Base-by-base conservation (phyloP, 2,329 filamentous ascomycete species). In the Akanthomyces uredinophilus region DNA sequence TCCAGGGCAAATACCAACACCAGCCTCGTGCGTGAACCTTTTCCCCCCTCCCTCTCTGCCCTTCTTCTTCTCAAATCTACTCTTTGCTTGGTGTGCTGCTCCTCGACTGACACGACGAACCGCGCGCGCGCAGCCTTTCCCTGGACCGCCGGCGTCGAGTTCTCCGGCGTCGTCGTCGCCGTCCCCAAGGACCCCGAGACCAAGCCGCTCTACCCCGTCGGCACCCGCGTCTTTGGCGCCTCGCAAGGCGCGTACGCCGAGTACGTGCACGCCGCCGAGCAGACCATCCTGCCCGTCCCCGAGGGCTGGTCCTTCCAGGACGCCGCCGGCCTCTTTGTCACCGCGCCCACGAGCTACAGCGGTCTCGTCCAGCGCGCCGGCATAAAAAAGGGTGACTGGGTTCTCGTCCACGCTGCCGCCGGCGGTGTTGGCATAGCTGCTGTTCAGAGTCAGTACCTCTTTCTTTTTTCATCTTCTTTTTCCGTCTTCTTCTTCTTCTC, bases 1-100 rank as follows among this genome's bases (percentile, higher is more conserved):
- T 97, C 71, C 89, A 92, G 71, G 94, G 94, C 62, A 96, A 96
- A 84, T 98, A 98, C 77, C 94, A 98, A 73, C 84, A 91, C 72
- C 93, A 97, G 70, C 92, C 92, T 0, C 86, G 82, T 84, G 74
- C 35, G 78, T 65, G 3, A 18, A 41, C 55, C n/a, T n/a, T n/a
- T n/a, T 35, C 27, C 22, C 24, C 6, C 10, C 32, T 18, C 22
- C 64, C 10, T n/a, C n/a, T n/a, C n/a, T n/a, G n/a, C n/a, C n/a
- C n/a, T n/a, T n/a, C n/a, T n/a, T n/a, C n/a, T n/a, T n/a, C n/a
- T n/a, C n/a, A n/a, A 2, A 3, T 5, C 2, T 27, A 20, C 22
- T 39, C 8, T 14, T 14, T 43, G 16, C 32, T 35, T 8, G 32
- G 4, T 8, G 32, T 8, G 7, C 32, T 8, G 7, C 22, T 29